Conservation (phyloP, 495 filamentous ascomycete species). For the Penicillium egyptiacum region DNA sequence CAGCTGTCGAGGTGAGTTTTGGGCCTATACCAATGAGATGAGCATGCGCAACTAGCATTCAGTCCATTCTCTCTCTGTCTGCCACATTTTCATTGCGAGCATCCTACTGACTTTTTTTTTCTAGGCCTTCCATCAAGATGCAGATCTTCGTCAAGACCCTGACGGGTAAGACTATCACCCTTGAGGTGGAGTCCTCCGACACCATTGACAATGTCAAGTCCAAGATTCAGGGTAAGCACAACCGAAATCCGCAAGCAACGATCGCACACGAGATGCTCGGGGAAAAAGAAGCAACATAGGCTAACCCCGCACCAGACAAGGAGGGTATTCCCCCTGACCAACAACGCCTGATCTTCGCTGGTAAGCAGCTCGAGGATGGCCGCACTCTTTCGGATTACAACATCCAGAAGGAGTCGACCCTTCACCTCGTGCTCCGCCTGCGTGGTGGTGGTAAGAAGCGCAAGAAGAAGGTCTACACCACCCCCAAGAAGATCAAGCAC, state of each 20-base stretch:
- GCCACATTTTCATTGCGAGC: neutral
- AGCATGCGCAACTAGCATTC: conserved; percentile 5
- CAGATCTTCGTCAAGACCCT: conserved; percentile 99
- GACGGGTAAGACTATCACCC: conserved; percentile 99
- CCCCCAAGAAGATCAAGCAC: conserved; percentile 99
- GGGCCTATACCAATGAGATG: conserved; percentile 9
- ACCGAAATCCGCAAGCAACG: neutral
- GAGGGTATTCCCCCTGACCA: conserved; percentile 99
- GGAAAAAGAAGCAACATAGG: neutral
- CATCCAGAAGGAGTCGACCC: conserved; percentile 99
- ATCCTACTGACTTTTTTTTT: conserved; percentile 15
- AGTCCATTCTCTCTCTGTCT: neutral
- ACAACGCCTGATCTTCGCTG: conserved; percentile 99
- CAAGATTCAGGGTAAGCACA: conserved; percentile 70
- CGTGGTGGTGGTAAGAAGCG: conserved; percentile 98
- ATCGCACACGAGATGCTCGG: neutral
- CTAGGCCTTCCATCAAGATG: conserved; percentile 68
- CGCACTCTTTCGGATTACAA: conserved; percentile 99
- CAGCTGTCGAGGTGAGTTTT: conserved; percentile 53
- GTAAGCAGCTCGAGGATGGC: conserved; percentile 99
- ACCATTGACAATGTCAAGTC: conserved; percentile 99
- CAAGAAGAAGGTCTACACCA: conserved; percentile 99
- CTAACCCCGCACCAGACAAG: conserved; percentile 67
- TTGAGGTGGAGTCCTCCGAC: conserved; percentile 99
- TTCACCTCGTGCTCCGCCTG: conserved; percentile 96